These are phyloP conservation scores for Didymosphaeria variabile DNA, from an alignment of 2,329 filamentous ascomycete genomes.

Conservation along the genomic window DNA sequence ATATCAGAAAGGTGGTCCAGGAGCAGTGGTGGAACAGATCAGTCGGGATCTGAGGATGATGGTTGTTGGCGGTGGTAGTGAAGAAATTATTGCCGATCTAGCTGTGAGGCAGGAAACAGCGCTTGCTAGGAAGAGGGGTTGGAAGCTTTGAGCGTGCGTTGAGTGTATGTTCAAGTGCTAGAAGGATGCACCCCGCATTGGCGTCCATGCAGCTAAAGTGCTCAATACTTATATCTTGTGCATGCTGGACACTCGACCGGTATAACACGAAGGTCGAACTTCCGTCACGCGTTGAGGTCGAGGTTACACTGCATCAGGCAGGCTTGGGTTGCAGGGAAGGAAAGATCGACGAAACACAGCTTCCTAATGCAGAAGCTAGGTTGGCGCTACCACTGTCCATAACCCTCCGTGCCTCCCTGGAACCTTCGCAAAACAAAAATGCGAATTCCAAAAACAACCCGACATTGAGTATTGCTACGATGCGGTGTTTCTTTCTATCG, in stretches of 20 bases:
- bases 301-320: conserved; percentile 21
- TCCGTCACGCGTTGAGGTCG: conserved; percentile 12
- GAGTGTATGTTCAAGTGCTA: background rate
- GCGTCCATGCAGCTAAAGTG: background rate
- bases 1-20: conserved; percentile 60
- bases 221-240: background rate
- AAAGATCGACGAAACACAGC: conserved; percentile 3
- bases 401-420: too few relatives aligned
- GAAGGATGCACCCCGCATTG: background rate
- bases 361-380: conserved; percentile 4
- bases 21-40: conserved; percentile 62
- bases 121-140: conserved; percentile 52
- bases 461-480: background rate
- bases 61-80: conserved; percentile 63
- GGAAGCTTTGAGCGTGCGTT: conserved; percentile 50
- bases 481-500: background rate
- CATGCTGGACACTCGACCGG: background rate
- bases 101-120: conserved; percentile 60
- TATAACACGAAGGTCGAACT: background rate
- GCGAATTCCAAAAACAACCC: background rate
- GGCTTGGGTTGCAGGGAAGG: conserved; percentile 1
- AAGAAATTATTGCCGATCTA: conserved; percentile 64
- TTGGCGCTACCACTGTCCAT: background rate
- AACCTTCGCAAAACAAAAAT: background rate
- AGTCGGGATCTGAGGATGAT: conserved; percentile 63